These are phyloP conservation scores for Malus fusca DNA, from an alignment of 306 rosid genomes.

Conservation along the genomic window DNA sequence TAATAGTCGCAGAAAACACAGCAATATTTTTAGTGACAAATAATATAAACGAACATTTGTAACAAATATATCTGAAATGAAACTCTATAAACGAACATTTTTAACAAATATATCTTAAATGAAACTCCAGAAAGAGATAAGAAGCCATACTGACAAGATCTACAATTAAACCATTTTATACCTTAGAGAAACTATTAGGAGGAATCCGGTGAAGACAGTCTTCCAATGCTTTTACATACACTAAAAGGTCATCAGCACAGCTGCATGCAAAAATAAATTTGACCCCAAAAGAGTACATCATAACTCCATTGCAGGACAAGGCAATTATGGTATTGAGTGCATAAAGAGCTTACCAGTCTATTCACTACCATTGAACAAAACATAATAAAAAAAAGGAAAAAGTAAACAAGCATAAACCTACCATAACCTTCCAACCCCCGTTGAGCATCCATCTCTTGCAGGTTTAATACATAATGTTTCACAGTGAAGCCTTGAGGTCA, in stretches of 20 bases:
- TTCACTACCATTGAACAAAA: conserved; percentile 3
- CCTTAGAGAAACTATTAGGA: conserved; percentile 86
- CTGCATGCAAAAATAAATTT: conserved; percentile 35
- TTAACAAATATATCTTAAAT: background rate
- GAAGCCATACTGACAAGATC: background rate
- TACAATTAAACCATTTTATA: conserved; percentile 14
- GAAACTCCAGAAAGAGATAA: background rate
- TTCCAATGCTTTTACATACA: conserved; percentile 63
- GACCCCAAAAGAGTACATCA: conserved; percentile 17
- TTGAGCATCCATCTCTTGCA: conserved; percentile 92
- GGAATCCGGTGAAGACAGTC: conserved; percentile 67
- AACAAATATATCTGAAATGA: background rate
- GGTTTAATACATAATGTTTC: conserved; percentile 88
- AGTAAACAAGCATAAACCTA: conserved; percentile 25
- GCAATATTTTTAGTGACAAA: background rate
- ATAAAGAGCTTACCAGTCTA: background rate
- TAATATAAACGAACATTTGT: background rate
- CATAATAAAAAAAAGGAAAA: background rate
- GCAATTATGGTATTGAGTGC: background rate
- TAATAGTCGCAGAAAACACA: background rate
- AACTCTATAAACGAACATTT: background rate
- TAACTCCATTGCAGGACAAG: background rate
- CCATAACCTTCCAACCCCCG: conserved; percentile 96
- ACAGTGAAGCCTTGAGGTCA: conserved; percentile 62
- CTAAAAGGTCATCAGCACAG: conserved; percentile 60